These are phyloP conservation scores for Termitomyces sp. DNA, from an alignment of 768 basidiomycete genomes.

Conservation along the genomic window DNA sequence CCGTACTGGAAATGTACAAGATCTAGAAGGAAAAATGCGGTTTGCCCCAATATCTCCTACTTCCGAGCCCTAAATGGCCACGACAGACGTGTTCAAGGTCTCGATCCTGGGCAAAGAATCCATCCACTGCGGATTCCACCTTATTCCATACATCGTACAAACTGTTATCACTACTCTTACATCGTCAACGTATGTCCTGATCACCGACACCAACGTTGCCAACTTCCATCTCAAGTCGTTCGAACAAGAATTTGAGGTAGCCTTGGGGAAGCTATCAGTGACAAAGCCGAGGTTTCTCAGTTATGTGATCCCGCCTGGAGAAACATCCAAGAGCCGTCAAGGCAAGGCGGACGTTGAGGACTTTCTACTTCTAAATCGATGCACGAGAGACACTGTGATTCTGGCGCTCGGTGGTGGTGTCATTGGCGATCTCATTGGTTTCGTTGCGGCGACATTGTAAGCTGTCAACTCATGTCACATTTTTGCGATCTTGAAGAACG, in stretches of 20 bases:
- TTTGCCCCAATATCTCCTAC: neutral
- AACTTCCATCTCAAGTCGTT: conserved; percentile 70
- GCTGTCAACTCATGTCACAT: conserved; percentile 24
- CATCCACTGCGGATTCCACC: conserved; percentile 93
- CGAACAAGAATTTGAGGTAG: conserved; percentile 52
- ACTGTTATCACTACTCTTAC: conserved; percentile 68
- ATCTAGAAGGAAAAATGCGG: conserved; percentile 1
- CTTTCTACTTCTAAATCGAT: conserved; percentile 79
- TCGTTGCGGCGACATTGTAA: conserved; percentile 95
- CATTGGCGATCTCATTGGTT: conserved; percentile 94
- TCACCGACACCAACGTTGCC: conserved; percentile 92
- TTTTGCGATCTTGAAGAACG: conserved; percentile 4
- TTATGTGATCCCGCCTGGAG: conserved; percentile 82
- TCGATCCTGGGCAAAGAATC: conserved; percentile 80
- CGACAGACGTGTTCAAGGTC: conserved; percentile 66
- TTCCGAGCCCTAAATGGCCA: conserved; percentile 22
- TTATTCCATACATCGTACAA: conserved; percentile 76
- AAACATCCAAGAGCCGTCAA: conserved; percentile 85
- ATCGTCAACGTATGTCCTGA: conserved; percentile 83
- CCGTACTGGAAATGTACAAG: conserved; percentile 1
- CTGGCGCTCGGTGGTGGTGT: conserved; percentile 96
- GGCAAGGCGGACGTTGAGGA: conserved; percentile 95
- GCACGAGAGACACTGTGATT: conserved; percentile 90
- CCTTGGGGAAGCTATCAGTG: conserved; percentile 22
- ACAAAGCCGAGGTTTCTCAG: conserved; percentile 62